Base-by-base conservation (phyloP, 2,329 filamentous ascomycete genomes). In the Fusarium decemcellulare region DNA sequence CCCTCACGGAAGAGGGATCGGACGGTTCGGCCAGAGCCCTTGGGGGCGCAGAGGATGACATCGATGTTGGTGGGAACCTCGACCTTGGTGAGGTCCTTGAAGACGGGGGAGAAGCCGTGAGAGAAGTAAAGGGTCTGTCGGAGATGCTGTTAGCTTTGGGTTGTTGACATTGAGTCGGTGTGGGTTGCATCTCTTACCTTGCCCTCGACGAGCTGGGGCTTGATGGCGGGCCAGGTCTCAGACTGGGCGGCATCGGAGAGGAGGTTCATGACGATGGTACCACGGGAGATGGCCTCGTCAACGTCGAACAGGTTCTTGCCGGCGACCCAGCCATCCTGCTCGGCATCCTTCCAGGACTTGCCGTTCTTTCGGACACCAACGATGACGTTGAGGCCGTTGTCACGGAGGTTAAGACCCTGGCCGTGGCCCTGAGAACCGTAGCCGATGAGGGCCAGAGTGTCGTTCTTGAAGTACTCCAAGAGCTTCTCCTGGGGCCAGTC, bases 401-500 rank as follows among this genome's bases (percentile, higher is more conserved):
- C 96, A 85, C 96, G 95, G 82, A 99, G 93, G 91, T 99, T 99
- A 72, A 99, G 93, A 83, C 96, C 97, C 88, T 99, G 96, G 76
- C 96, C 96, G 89, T 99, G 96, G 78, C 96, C 96, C 87, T 98
- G 95, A 72, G 95, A 98, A 79, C 88, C 96, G 86, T 99, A 99
- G 82, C 96, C 96, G 84, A 99, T 99, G 80, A 99, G 92, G 80
- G 96, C 96, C 77, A 99, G 93, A 76, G 95, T 98, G 85, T 99
- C 96, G 86, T 99, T 90, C 91, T 98, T 98, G 93, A 99, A 99
- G 92, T 95, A 99, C 73, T 98, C 94, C 82, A 96, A 87, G 81
- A 99, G 94, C 92, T 97, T 98, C 89, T 98, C 95, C 83, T 92
- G 91, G 75, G 96, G 96, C 96, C 96, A 99, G 88, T 99, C 96